Percentiles rank a stretch among this genome's conserved stretches.
phyloP scores from a whole-genome alignment of 2,329 filamentous ascomycete species.

The Alternaria conjuncta region DNA sequence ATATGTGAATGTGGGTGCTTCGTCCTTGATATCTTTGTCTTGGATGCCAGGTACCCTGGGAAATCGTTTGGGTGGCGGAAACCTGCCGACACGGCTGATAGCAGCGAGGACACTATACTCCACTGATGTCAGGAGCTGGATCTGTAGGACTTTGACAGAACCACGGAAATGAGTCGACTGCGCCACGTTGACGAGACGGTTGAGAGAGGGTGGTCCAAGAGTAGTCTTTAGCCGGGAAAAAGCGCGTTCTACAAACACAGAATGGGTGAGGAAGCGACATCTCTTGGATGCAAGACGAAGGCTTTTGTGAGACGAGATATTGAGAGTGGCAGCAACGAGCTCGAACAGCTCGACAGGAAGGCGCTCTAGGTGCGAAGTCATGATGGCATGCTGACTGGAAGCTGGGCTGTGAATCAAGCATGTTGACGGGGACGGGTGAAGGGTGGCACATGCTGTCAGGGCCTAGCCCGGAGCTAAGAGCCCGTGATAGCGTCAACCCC shows the following conservation, averaged over 20 bases:
- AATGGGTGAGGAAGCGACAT: slow-evolving; percentile 28
- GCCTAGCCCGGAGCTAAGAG: slow-evolving; percentile 1
- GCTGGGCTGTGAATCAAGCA: neutral
- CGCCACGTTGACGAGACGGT: slow-evolving; percentile 26
- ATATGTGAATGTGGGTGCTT: slow-evolving; percentile 31
- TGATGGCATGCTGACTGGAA: slow-evolving; percentile 5
- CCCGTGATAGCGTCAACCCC: slow-evolving; percentile 15
- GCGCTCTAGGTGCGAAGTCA: slow-evolving; percentile 32
- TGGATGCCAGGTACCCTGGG: slow-evolving; percentile 23
- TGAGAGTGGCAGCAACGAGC: slow-evolving; percentile 24
- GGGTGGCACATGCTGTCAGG: neutral
- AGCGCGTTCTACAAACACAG: slow-evolving; percentile 28
- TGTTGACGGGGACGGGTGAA: neutral
- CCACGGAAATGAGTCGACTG: slow-evolving; percentile 20
- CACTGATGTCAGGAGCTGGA: slow-evolving; percentile 31
- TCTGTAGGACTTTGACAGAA: slow-evolving; percentile 27
- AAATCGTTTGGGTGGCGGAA: slow-evolving; percentile 39
- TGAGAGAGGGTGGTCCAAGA: slow-evolving; percentile 32
- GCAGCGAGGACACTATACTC: slow-evolving; percentile 30
- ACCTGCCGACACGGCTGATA: slow-evolving; percentile 31
- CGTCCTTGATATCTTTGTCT: slow-evolving; percentile 22
- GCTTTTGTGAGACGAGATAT: slow-evolving; percentile 20
- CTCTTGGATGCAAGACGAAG: slow-evolving; percentile 34
- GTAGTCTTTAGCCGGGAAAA: slow-evolving; percentile 32
- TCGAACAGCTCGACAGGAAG: slow-evolving; percentile 42